phyloP scores from a whole-genome alignment of 2,329 filamentous ascomycete species.

The Apiospora aurea region DNA sequence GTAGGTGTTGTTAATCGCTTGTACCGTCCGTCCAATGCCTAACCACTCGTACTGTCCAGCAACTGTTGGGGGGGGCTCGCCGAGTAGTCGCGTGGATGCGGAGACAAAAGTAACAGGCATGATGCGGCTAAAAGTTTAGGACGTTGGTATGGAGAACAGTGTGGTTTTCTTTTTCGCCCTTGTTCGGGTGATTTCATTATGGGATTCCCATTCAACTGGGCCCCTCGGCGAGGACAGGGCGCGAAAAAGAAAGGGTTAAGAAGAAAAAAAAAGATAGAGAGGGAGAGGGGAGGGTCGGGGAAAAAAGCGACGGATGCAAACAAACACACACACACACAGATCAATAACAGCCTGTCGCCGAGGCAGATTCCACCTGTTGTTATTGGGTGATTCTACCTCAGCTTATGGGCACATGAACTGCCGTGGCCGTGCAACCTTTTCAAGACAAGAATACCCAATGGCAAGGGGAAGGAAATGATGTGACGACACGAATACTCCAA shows the following conservation, averaged over 20 bases:
- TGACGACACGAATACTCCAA: not conserved
- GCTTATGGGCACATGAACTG: not conserved
- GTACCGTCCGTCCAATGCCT: not conserved
- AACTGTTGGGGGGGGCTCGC: not conserved
- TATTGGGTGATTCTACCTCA: not conserved
- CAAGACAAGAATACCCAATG: not conserved
- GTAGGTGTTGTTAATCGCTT: not conserved
- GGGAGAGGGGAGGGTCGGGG: not conserved
- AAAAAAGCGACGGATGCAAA: not conserved
- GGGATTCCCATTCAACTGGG: not conserved
- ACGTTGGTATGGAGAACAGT: slow-evolving; percentile 1
- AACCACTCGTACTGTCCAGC: not conserved
- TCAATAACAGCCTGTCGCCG: not conserved
- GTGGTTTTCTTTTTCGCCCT: slow-evolving; percentile 7
- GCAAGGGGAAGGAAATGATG: slow-evolving; percentile 6
- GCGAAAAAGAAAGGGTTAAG: not conserved
- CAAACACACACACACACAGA: too few species aligned
- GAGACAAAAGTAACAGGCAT: slow-evolving; percentile 17
- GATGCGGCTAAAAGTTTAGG: slow-evolving; percentile 11
- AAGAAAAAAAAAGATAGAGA: not conserved
- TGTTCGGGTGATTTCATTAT: not conserved
- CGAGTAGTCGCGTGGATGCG: slow-evolving; percentile 14
- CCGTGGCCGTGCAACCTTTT: not conserved
- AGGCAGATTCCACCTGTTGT: not conserved
- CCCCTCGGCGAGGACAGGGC: not conserved